Conservation (phyloP, 2,329 filamentous ascomycete genomes). For the Eurotiales sp. region DNA sequence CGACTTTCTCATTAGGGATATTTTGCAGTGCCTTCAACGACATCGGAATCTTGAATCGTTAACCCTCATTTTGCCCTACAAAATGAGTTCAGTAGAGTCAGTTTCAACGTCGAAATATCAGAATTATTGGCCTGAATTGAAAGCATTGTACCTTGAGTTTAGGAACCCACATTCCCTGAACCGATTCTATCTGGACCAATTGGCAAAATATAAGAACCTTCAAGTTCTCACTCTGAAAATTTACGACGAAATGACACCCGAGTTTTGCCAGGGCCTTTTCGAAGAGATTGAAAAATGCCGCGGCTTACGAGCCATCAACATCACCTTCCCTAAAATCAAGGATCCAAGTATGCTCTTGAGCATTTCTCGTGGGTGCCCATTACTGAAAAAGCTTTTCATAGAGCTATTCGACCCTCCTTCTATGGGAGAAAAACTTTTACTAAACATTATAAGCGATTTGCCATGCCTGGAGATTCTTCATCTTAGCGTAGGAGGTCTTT, state of each 20-base stretch:
- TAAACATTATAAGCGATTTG: neutral
- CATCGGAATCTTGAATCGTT: neutral
- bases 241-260: neutral
- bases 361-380: neutral
- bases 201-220: constrained; percentile 3
- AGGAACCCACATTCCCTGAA: no score
- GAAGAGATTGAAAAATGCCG: constrained; percentile 4
- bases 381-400: neutral
- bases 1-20: neutral
- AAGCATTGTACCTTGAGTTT: neutral
- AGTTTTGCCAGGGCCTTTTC: neutral
- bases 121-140: neutral
- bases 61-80: no score
- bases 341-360: neutral
- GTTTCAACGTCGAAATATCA: no score
- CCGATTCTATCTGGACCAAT: neutral
- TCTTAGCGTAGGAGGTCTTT: no score
- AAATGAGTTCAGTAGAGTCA: no score
- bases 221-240: neutral
- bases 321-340: neutral
- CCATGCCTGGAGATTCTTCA: neutral
- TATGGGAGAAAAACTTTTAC: neutral
- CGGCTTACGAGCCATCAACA: neutral
- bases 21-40: neutral
- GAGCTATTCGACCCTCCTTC: no score